A percentile compares a stretch with the other conserved stretches of the same genome.
phyloP scores from a whole-genome alignment of 2,329 filamentous ascomycete species.

The Diaporthe sp. region DNA sequence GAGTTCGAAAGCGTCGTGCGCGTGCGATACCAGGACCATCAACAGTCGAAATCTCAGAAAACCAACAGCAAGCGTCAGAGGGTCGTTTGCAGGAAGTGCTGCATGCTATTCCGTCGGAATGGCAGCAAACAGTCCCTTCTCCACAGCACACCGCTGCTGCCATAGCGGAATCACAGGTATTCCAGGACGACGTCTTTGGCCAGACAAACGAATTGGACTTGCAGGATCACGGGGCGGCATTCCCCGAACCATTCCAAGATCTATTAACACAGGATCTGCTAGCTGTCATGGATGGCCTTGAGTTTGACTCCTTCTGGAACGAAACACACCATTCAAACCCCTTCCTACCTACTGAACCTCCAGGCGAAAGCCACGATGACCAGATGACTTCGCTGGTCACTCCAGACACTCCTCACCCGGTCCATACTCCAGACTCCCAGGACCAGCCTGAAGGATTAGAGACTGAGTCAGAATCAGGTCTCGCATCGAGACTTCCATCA shows the following conservation, averaged over 20 bases:
- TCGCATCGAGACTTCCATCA: neutral
- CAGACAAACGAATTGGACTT: neutral
- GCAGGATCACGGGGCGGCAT: neutral
- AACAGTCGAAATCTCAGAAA: neutral
- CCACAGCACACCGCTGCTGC: neutral
- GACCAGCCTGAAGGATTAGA: neutral
- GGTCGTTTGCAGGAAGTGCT: neutral
- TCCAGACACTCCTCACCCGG: neutral
- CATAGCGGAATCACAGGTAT: neutral
- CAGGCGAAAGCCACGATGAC: neutral
- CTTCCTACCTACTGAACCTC: neutral
- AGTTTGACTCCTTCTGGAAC: neutral
- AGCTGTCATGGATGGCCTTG: neutral
- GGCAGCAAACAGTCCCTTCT: neutral
- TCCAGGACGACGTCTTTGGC: neutral
- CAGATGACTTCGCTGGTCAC: neutral
- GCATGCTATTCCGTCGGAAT: neutral
- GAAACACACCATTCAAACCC: neutral
- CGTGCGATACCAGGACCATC: neutral
- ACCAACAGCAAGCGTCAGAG: neutral
- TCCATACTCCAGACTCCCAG: neutral
- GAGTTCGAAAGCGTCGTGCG: neutral
- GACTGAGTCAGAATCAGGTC: neutral
- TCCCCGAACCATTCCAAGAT: neutral
- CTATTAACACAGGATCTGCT: slow-evolving; percentile 3